phyloP scores from a whole-genome alignment of 139 green algal genomes.

The Micractinium sp. region DNA sequence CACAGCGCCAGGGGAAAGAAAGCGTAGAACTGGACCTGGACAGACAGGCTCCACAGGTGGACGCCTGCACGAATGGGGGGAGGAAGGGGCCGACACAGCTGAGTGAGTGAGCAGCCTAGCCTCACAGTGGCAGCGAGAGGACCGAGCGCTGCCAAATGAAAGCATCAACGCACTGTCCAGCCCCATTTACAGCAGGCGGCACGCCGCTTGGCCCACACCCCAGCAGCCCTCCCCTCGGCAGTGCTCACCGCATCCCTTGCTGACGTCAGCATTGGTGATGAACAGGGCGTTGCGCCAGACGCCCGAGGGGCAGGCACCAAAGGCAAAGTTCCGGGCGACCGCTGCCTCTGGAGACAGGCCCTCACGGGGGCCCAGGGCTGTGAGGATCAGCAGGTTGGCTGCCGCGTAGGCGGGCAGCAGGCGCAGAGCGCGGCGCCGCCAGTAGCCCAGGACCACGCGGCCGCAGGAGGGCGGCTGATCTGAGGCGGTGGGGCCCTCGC shows the following conservation, averaged over 20 bases:
- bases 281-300: slow-evolving; percentile 6
- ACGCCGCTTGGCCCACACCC: background rate
- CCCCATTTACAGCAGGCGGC: too few species aligned
- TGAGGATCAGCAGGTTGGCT: background rate
- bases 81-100: background rate
- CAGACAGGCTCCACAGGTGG: background rate
- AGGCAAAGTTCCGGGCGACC: background rate
- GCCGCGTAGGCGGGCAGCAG: background rate
- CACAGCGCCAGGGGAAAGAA: slow-evolving; percentile 2
- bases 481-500: background rate
- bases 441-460: background rate
- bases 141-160: too few species aligned
- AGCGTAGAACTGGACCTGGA: slow-evolving; percentile 5
- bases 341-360: background rate
- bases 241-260: background rate
- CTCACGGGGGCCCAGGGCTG: background rate
- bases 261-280: background rate
- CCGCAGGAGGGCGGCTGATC: background rate
- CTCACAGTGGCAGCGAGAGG: too few species aligned
- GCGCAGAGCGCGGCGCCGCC: background rate
- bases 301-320: background rate
- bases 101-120: background rate
- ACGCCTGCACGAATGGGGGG: background rate
- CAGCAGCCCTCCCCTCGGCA: background rate
- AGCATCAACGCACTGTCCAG: background rate